A percentile compares a stretch with the other conserved stretches of the same genome.
phyloP scores from a whole-genome alignment of 352 stramenopile genomes.

The Phytophthora pisi region DNA sequence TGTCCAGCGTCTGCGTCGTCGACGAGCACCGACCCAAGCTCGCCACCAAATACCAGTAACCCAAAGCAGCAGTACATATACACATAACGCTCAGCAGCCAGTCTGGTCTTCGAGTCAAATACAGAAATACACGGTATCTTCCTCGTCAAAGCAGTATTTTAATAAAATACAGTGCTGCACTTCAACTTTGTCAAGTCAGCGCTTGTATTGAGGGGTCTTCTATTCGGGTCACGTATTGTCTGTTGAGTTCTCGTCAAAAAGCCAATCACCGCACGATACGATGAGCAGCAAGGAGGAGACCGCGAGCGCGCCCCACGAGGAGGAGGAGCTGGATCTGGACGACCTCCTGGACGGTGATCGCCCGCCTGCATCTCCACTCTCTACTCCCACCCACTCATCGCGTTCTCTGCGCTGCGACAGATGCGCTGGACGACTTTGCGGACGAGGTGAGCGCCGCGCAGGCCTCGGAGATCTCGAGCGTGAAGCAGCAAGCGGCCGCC shows the following conservation, averaged over 20 bases:
- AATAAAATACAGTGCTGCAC: not conserved
- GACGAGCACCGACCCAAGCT: conserved; percentile 29
- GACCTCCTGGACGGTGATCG: conserved; percentile 75
- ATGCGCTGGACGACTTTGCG: conserved; percentile 86
- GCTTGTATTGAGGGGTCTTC: not conserved
- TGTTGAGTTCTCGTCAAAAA: conserved; percentile 8
- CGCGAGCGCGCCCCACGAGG: conserved; percentile 5
- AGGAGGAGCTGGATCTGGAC: conserved; percentile 78
- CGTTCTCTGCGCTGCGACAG: conserved; percentile 26
- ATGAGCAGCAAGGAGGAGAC: conserved; percentile 34
- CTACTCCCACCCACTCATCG: not conserved
- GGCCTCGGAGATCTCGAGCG: conserved; percentile 44
- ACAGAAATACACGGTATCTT: not conserved
- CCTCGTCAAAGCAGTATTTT: not conserved
- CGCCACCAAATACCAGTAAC: conserved; percentile 19
- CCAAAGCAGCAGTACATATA: not conserved
- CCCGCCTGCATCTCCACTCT: not conserved
- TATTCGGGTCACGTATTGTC: conserved; percentile 1
- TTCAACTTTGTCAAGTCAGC: not conserved
- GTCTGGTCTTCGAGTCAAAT: not conserved
- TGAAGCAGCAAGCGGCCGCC: conserved; percentile 53
- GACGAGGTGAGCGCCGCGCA: conserved; percentile 54
- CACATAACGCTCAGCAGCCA: too few species aligned
- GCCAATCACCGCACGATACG: conserved; percentile 13
- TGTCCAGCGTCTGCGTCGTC: conserved; percentile 41